These are phyloP conservation scores for Hypholoma sublateritium DNA, from an alignment of 768 basidiomycete species.

Conservation along the genomic window DNA sequence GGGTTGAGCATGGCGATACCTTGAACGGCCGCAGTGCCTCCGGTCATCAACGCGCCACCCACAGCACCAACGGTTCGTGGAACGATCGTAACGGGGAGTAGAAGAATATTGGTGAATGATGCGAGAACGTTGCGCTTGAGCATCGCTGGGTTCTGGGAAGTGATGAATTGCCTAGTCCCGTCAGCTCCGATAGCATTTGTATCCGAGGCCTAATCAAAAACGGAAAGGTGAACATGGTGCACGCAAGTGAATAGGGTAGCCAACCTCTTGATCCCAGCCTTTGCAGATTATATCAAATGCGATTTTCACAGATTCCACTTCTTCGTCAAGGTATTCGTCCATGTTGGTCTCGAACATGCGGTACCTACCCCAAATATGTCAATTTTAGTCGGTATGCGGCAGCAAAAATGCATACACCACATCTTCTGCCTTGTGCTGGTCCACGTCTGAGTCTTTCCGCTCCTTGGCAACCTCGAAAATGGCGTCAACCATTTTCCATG, in stretches of 20 bases:
- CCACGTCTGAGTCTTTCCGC: conserved; percentile 38
- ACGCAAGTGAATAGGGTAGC: conserved; percentile 6
- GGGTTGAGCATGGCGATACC: conserved; percentile 91
- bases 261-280: conserved; percentile 77
- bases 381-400: neutral
- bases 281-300: conserved; percentile 74
- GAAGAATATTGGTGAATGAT: conserved; percentile 85
- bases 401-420: conserved; percentile 59
- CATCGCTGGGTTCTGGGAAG: conserved; percentile 84
- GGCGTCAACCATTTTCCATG: conserved; percentile 82
- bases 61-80: conserved; percentile 76
- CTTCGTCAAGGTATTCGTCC: conserved; percentile 97
- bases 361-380: conserved; percentile 49
- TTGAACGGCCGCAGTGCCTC: conserved; percentile 74
- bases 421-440: conserved; percentile 68
- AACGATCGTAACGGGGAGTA: conserved; percentile 95
- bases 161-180: conserved; percentile 62
- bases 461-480: conserved; percentile 58
- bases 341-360: conserved; percentile 95
- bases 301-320: conserved; percentile 78
- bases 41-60: conserved; percentile 66
- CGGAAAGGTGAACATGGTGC: neutral
- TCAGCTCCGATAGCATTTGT: conserved; percentile 14
- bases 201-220: conserved; percentile 4
- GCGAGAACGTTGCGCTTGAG: conserved; percentile 92